Conservation (phyloP, 2,329 filamentous ascomycete species). For the Venturia oleaginea region DNA sequence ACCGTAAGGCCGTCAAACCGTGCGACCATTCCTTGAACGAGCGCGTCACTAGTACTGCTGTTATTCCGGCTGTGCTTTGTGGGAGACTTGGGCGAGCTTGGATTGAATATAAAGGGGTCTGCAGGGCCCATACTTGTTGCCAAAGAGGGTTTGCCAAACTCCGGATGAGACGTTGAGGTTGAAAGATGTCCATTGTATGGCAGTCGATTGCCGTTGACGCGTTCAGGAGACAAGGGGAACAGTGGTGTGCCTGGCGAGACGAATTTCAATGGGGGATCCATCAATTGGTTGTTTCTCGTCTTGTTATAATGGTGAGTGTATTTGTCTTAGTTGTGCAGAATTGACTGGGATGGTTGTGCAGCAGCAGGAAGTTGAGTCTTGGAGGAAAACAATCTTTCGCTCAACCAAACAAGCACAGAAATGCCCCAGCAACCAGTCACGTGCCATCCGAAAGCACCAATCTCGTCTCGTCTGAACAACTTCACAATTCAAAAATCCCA, state of each 20-base stretch:
- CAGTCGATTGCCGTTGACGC: slow-evolving; percentile 42
- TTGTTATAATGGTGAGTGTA: neutral
- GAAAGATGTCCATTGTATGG: slow-evolving; percentile 22
- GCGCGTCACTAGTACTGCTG: slow-evolving; percentile 23
- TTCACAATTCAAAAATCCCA: neutral
- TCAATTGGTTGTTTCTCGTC: neutral
- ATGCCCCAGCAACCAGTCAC: neutral
- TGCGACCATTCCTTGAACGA: slow-evolving; percentile 45
- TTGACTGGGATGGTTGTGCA: neutral
- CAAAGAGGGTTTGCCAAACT: slow-evolving; percentile 19
- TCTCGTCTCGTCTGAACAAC: neutral
- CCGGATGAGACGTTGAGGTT: slow-evolving; percentile 24
- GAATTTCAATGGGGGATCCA: slow-evolving; percentile 21
- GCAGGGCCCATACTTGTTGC: neutral
- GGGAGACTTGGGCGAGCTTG: slow-evolving; percentile 42
- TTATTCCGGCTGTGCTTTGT: slow-evolving; percentile 24
- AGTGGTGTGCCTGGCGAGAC: slow-evolving; percentile 50
- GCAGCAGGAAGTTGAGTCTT: neutral
- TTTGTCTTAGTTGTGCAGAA: neutral
- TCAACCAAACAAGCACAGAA: neutral
- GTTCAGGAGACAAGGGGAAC: slow-evolving; percentile 54
- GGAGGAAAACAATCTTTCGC: neutral
- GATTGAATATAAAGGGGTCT: slow-evolving; percentile 12
- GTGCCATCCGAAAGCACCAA: no score
- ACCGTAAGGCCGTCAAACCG: slow-evolving; percentile 63